Evolutionary conservation across 345 rosid species (phyloP).

Genomic region (Laguncularia racemosa): DNA sequence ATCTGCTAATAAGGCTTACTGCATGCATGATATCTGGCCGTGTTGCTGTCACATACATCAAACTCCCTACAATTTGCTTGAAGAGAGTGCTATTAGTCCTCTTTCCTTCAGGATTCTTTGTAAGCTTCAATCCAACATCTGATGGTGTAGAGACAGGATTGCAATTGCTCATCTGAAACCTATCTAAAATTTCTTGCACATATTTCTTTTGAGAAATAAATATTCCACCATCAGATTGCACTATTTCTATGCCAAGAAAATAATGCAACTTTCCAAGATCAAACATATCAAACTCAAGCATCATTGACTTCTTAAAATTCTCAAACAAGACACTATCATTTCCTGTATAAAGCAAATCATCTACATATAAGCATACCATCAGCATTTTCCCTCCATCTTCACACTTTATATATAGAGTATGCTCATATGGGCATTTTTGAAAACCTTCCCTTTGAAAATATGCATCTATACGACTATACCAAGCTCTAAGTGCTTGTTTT

Average conservation of each 20-base stretch:
- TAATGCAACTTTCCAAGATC: not conserved
- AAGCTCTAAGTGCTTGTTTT: not conserved
- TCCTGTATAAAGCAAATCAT: conserved; percentile 4
- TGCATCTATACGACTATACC: not conserved
- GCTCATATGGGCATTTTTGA: not conserved
- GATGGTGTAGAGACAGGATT: not conserved
- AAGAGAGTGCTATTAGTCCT: not conserved
- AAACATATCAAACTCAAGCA: conserved; percentile 6
- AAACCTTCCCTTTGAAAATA: not conserved
- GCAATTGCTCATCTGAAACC: conserved; percentile 3
- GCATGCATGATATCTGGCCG: not conserved
- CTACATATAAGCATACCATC: conserved; percentile 2
- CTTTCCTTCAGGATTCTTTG: not conserved
- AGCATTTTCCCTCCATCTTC: not conserved
- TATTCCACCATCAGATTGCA: not conserved
- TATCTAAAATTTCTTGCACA: conserved; percentile 1
- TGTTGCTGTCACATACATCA: conserved; percentile 5
- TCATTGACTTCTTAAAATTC: not conserved
- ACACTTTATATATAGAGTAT: not conserved
- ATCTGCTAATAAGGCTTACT: conserved; percentile 2
- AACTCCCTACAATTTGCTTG: conserved; percentile 5
- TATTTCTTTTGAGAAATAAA: conserved; percentile 2
- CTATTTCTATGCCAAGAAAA: conserved; percentile 10
- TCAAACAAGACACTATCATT: not conserved
- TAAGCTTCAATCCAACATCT: not conserved